A percentile compares a stretch with the other conserved stretches of the same genome.
Conservation (phyloP, 495 filamentous ascomycete species). For the Clavariopsis aquatica region DNA sequence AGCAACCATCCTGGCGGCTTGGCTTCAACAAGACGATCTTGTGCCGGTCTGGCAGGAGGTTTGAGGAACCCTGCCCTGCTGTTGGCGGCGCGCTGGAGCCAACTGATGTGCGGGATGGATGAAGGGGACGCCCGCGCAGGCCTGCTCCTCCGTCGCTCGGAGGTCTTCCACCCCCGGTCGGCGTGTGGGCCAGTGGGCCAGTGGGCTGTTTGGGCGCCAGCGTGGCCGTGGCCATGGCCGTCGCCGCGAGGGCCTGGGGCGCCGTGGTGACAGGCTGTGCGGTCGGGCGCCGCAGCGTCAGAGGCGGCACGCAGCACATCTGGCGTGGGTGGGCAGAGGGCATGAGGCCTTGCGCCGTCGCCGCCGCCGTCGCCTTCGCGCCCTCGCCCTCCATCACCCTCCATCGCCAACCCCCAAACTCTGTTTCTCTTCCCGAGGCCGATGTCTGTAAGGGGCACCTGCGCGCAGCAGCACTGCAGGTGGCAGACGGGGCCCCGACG, state of each 20-base stretch:
- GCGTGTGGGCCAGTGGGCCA: no score
- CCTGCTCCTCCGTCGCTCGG: slow-evolving; percentile 1
- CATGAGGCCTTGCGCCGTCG: slow-evolving; percentile 16
- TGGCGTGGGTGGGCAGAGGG: slow-evolving; percentile 6
- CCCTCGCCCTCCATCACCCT: no score
- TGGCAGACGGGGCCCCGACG: slow-evolving; percentile 16
- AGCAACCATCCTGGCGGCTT: slow-evolving; percentile 32
- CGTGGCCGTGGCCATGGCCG: no score
- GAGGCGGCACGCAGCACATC: slow-evolving; percentile 14
- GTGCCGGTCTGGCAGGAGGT: slow-evolving; percentile 36
- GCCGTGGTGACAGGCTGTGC: slow-evolving; percentile 7
- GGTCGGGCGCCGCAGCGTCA: slow-evolving; percentile 29
- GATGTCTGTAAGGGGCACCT: slow-evolving; percentile 29
- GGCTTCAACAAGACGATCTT: slow-evolving; percentile 37
- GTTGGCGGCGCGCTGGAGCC: slow-evolving; percentile 33
- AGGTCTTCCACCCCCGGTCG: not conserved
- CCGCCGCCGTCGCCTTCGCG: slow-evolving; percentile 11
- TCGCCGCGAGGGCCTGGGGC: slow-evolving; percentile 11
- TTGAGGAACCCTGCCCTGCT: slow-evolving; percentile 33
- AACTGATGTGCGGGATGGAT: slow-evolving; percentile 41
- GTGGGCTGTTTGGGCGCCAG: no score
- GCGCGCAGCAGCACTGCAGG: slow-evolving; percentile 13
- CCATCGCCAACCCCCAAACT: not conserved
- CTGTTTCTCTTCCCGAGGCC: slow-evolving; percentile 6
- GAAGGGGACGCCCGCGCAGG: slow-evolving; percentile 19